A percentile compares a stretch with the other conserved stretches of the same genome.
These are phyloP conservation scores for Fragaria nilgerrensis DNA, from an alignment of 306 rosid species.

Conservation along the genomic window DNA sequence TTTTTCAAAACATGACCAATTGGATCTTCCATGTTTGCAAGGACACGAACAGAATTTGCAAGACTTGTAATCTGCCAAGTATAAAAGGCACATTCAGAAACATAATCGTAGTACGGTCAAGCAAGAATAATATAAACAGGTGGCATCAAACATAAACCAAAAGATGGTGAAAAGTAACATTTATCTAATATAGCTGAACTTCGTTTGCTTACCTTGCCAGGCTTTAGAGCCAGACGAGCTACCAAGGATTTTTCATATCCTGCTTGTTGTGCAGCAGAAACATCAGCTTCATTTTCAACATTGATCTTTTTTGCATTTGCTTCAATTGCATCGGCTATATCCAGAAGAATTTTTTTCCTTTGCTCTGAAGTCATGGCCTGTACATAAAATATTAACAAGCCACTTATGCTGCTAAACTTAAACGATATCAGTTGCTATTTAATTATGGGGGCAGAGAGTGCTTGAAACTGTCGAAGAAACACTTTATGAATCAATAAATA, in stretches of 20 bases:
- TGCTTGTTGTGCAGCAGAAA: constrained; percentile 63
- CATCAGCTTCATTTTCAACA: constrained; percentile 85
- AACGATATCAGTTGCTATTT: neutral
- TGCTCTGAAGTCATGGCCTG: constrained; percentile 80
- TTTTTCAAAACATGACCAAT: constrained; percentile 73
- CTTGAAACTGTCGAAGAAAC: neutral
- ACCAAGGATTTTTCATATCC: constrained; percentile 83
- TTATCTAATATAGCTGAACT: constrained; percentile 16
- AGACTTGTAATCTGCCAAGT: constrained; percentile 71
- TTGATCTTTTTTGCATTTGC: constrained; percentile 56
- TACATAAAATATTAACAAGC: constrained; percentile 26
- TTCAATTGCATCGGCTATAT: constrained; percentile 90
- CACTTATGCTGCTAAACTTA: constrained; percentile 28
- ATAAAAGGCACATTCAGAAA: constrained; percentile 26
- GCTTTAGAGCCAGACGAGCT: constrained; percentile 76
- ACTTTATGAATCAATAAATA: neutral
- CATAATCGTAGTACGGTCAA: constrained; percentile 13
- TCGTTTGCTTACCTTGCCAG: constrained; percentile 65
- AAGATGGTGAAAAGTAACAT: neutral
- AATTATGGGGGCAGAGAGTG: neutral
- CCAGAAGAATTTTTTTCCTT: constrained; percentile 74
- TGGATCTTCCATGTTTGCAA: constrained; percentile 97
- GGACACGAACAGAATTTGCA: constrained; percentile 69
- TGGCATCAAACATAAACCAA: neutral
- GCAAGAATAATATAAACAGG: constrained; percentile 1